These are phyloP conservation scores for Fallopia convolvulus DNA, from an alignment of 148 eudicot species.

Conservation along the genomic window DNA sequence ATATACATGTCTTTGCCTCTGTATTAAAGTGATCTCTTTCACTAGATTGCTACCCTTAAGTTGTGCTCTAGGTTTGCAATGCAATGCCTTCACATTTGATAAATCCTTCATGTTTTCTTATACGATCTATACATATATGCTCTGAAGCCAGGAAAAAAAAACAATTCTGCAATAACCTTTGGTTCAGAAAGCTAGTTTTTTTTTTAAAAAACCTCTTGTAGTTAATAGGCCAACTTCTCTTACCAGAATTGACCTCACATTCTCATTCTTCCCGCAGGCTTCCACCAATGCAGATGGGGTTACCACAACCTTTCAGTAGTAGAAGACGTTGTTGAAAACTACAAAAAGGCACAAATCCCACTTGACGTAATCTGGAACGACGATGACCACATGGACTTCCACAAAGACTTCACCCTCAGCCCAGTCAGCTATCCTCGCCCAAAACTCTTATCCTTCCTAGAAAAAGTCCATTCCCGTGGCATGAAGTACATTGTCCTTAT, in stretches of 20 bases:
- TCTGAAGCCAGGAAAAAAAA: not conserved
- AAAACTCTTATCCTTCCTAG: conserved; percentile 51
- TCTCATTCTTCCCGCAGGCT: conserved; percentile 38
- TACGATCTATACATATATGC: not conserved
- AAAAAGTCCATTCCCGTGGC: conserved; percentile 77
- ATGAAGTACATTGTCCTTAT: conserved; percentile 90
- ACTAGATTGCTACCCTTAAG: not conserved
- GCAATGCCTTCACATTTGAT: too few species aligned
- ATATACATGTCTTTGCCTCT: not conserved
- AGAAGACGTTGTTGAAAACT: conserved; percentile 80
- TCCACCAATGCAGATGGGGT: conserved; percentile 99
- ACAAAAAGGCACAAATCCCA: conserved; percentile 77
- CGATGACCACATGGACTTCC: conserved; percentile 91
- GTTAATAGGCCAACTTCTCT: not conserved
- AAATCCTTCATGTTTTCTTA: not conserved
- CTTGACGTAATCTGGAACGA: conserved; percentile 99
- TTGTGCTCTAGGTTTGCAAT: not conserved
- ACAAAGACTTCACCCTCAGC: conserved; percentile 94
- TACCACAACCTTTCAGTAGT: conserved; percentile 78
- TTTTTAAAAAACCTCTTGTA: too few species aligned
- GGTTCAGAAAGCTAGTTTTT: not conserved
- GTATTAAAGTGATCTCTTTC: not conserved
- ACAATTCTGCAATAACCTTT: not conserved
- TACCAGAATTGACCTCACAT: not conserved
- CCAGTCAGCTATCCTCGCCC: conserved; percentile 60